Conservation (phyloP, 805 yeast species). For the Nakazawaea holstii region DNA sequence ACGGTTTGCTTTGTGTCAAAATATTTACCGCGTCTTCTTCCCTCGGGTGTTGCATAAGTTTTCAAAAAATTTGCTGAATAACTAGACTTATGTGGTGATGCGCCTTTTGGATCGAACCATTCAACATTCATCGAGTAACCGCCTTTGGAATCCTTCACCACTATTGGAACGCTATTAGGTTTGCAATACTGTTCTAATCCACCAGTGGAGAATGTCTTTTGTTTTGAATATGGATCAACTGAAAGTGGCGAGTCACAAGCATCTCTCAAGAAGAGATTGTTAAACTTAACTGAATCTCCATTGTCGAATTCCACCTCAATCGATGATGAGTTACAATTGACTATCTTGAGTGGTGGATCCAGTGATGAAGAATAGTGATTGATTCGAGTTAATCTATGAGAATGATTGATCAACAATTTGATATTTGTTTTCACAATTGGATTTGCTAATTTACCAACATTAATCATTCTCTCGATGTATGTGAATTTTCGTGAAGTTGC, state of each 20-base stretch:
- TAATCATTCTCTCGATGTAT: no score
- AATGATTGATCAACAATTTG: no score
- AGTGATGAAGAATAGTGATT: neutral
- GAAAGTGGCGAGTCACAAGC: slow-evolving; percentile 45
- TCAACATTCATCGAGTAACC: slow-evolving; percentile 32
- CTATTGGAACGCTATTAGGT: slow-evolving; percentile 30
- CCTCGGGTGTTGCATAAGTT: slow-evolving; percentile 31
- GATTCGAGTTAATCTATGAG: no score
- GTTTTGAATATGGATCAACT: slow-evolving; percentile 50
- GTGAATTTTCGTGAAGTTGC: no score
- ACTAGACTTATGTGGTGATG: slow-evolving; percentile 16
- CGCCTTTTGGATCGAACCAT: slow-evolving; percentile 42
- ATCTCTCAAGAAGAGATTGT: slow-evolving; percentile 59
- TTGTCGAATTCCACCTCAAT: slow-evolving; percentile 11
- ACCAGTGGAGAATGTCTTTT: slow-evolving; percentile 63
- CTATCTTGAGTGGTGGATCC: neutral
- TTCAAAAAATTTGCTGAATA: slow-evolving; percentile 44
- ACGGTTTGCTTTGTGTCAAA: slow-evolving; percentile 26
- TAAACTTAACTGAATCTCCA: slow-evolving; percentile 27
- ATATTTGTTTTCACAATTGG: no score
- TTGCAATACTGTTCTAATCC: slow-evolving; percentile 29
- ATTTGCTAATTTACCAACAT: no score
- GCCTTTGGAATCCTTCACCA: slow-evolving; percentile 21
- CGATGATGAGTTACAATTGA: neutral
- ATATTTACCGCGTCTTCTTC: slow-evolving; percentile 30